Conservation (phyloP, 176 grass and related monocot species). For the Aegilops tauschii region DNA sequence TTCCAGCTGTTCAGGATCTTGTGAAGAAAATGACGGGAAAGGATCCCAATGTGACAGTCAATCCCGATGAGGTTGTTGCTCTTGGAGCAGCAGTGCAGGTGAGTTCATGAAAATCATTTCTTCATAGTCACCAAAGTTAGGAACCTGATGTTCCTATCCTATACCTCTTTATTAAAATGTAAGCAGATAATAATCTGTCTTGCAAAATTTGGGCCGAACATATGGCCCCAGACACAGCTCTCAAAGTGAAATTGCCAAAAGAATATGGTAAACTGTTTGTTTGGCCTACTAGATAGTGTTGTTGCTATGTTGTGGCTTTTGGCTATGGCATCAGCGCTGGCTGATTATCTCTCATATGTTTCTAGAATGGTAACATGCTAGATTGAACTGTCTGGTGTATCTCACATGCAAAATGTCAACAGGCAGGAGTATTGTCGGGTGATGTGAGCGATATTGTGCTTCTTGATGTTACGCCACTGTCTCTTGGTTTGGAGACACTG, state of each 20-base stretch:
- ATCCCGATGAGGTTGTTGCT: slow-evolving; percentile 83
- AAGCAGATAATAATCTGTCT: neutral
- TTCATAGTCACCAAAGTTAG: neutral
- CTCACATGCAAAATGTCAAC: slow-evolving; percentile 1
- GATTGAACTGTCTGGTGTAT: neutral
- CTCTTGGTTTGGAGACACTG: slow-evolving; percentile 76
- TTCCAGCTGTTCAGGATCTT: slow-evolving; percentile 73
- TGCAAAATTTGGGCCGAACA: neutral
- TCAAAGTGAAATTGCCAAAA: neutral
- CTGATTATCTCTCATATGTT: neutral
- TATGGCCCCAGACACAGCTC: neutral
- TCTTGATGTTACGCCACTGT: slow-evolving; percentile 73
- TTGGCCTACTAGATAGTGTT: neutral
- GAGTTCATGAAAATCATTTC: slow-evolving; percentile 21
- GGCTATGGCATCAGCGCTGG: neutral
- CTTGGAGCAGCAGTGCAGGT: slow-evolving; percentile 87
- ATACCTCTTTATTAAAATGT: neutral
- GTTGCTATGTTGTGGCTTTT: neutral
- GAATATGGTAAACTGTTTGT: neutral
- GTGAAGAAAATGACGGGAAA: slow-evolving; percentile 84
- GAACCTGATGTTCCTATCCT: neutral
- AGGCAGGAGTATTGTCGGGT: slow-evolving; percentile 78
- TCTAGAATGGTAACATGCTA: neutral
- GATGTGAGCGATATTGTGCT: slow-evolving; percentile 85
- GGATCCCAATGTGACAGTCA: slow-evolving; percentile 75